Percentiles rank a stretch among this genome's conserved stretches.
phyloP scores from a whole-genome alignment of 768 basidiomycete species.

The Gloeostereum incarnatum region DNA sequence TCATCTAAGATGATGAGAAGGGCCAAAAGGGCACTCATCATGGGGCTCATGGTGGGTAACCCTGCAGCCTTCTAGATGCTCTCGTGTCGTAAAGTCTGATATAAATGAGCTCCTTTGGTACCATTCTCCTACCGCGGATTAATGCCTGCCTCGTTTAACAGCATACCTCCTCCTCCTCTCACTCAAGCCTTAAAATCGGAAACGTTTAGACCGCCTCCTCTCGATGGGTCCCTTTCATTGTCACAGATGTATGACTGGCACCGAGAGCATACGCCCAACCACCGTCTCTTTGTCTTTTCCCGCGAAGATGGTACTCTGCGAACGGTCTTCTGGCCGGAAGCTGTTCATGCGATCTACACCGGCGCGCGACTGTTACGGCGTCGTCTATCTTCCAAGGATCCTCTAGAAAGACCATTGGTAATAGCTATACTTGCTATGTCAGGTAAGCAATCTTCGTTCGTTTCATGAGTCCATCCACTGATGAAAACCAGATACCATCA shows the following conservation, averaged over 20 bases:
- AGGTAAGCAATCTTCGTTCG: slow-evolving; percentile 7
- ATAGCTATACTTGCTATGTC: slow-evolving; percentile 14
- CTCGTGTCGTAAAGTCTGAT: no score
- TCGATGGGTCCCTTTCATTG: slow-evolving; percentile 20
- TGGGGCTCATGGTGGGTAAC: no score
- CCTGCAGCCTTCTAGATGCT: no score
- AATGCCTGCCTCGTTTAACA: no score
- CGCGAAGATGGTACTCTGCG: slow-evolving; percentile 8
- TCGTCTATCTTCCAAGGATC: slow-evolving; percentile 6
- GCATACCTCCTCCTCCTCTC: slow-evolving; percentile 9
- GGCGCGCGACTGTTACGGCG: slow-evolving; percentile 11
- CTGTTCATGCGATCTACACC: slow-evolving; percentile 13
- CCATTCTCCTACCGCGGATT: no score
- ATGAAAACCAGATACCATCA: slow-evolving; percentile 18
- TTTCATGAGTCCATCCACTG: no score
- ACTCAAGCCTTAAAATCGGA: slow-evolving; percentile 16
- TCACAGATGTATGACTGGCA: slow-evolving; percentile 27
- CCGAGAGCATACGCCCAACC: slow-evolving; percentile 15
- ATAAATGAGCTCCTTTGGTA: no score
- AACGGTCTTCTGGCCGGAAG: slow-evolving; percentile 18
- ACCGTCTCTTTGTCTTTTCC: slow-evolving; percentile 20
- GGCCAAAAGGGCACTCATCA: no score
- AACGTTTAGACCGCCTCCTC: slow-evolving; percentile 21
- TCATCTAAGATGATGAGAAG: no score
- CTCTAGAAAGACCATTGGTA: no score